Conservation (phyloP, 305 asterid genomes). For the Rubia tinctorum region DNA sequence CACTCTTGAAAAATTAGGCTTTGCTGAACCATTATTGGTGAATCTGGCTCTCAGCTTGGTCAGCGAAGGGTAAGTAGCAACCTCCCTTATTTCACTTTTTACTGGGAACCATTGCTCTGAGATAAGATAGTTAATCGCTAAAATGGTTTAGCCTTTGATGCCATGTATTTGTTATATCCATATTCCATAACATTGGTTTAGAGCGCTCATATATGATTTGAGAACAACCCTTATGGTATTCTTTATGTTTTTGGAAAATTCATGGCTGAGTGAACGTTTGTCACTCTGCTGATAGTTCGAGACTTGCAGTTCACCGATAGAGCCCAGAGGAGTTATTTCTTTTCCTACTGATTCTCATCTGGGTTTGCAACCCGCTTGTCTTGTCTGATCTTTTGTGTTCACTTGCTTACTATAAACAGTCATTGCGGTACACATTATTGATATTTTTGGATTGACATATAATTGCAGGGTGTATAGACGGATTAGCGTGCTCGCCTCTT, state of each 20-base stretch:
- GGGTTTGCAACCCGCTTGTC: conserved; percentile 30
- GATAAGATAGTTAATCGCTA: not conserved
- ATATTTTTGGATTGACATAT: conserved; percentile 92
- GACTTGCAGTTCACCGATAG: conserved; percentile 24
- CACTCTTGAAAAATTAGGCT: conserved; percentile 86
- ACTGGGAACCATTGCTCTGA: not conserved
- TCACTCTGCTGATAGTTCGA: conserved; percentile 21
- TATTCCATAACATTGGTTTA: not conserved
- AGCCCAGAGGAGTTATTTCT: conserved; percentile 29
- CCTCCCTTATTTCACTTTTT: conserved; percentile 14
- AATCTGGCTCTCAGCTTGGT: conserved; percentile 80
- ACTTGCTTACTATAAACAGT: conserved; percentile 35
- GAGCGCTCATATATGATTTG: not conserved
- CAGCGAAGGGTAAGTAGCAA: conserved; percentile 89
- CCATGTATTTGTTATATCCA: too few species aligned
- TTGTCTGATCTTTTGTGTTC: conserved; percentile 27
- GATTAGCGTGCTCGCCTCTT: conserved; percentile 95
- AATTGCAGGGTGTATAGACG: conserved; percentile 99
- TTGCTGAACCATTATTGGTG: conserved; percentile 73
- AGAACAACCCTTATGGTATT: not conserved
- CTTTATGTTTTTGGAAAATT: not conserved
- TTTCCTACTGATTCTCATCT: conserved; percentile 25
- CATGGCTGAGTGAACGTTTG: conserved; percentile 17
- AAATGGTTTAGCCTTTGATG: not conserved
- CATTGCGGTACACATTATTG: conserved; percentile 65